Evolutionary conservation across 331 rosid genomes (phyloP).

Genomic region (Malus hybrid): DNA sequence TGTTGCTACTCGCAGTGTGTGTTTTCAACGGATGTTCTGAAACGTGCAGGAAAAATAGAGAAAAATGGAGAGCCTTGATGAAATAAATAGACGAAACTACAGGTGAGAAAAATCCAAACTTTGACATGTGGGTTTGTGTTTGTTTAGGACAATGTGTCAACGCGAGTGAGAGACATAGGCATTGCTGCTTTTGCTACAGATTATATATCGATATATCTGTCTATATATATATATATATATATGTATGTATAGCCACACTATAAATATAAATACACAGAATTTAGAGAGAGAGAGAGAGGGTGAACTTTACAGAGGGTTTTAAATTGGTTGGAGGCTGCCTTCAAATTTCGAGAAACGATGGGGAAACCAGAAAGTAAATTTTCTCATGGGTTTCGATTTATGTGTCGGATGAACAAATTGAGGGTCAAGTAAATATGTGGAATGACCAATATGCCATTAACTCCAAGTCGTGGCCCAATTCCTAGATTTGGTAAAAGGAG

Average conservation of each 20-base stretch:
- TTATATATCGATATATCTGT: not conserved
- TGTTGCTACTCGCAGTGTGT: slow-evolving; percentile 17
- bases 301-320: not conserved
- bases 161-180: slow-evolving; percentile 16
- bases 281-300: not conserved
- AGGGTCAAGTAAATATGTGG: not conserved
- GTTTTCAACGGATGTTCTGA: slow-evolving; percentile 17
- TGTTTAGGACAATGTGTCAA: slow-evolving; percentile 42
- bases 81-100: not conserved
- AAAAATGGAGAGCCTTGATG: slow-evolving; percentile 9
- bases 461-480: not conserved
- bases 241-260: not conserved
- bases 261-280: slow-evolving; percentile 13
- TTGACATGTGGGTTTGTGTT: slow-evolving; percentile 27
- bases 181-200: slow-evolving; percentile 13
- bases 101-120: slow-evolving; percentile 31
- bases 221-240: too few species aligned
- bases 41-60: slow-evolving; percentile 45
- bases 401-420: not conserved
- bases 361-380: not conserved
- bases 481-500: not conserved
- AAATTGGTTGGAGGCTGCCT: slow-evolving; percentile 8
- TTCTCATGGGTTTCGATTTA: slow-evolving; percentile 2
- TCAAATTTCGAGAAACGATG: not conserved
- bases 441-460: slow-evolving; percentile 4